Base-by-base conservation (phyloP, 495 filamentous ascomycete genomes). In the Lepidopterella palustris region DNA sequence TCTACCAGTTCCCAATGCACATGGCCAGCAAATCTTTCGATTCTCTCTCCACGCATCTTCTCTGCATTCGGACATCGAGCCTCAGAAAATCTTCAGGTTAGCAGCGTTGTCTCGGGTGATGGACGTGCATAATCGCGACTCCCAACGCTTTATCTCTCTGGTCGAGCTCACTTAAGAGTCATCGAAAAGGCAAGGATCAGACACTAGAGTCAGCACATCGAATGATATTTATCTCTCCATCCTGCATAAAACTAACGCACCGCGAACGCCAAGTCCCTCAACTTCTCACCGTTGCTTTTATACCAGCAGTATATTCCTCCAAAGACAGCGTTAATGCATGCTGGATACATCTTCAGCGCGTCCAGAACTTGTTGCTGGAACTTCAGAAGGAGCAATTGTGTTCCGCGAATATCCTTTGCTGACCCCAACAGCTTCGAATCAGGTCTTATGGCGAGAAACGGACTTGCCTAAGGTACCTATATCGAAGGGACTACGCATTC, bases 61-160 rank as follows among this genome's bases (percentile, higher is more conserved):
- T 49, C 45, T 21, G 9, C 9, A 18, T 10, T 49, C 39, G 20
- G 13, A 42, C 13, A 42, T 20, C 39, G 39, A 11, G n/a, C n/a
- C n/a, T n/a, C n/a, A n/a, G n/a, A n/a, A n/a, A n/a, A n/a, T n/a
- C n/a, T n/a, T n/a, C n/a, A n/a, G n/a, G n/a, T n/a, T n/a, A n/a
- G n/a, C n/a, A n/a, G n/a, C n/a, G n/a, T n/a, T n/a, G n/a, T 13
- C 47, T 50, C 47, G 26, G 21, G 47, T 50, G 47, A 50, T 27
- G 25, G 25, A 27, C 21, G n/a, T 50, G 47, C 47, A 50, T 50
- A 25, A 27, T 50, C 47, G 25, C 15, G 26, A 18, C 9, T 50
- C 35, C 18, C 47, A 50, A 50, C 47, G n/a, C 47, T 50, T 50
- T 27, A 11, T 42, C 35, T n/a, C 35, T 35, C 15, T 35, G 9